phyloP scores from a whole-genome alignment of 2,329 filamentous ascomycete genomes.

The Ophiosphaerella korrae region DNA sequence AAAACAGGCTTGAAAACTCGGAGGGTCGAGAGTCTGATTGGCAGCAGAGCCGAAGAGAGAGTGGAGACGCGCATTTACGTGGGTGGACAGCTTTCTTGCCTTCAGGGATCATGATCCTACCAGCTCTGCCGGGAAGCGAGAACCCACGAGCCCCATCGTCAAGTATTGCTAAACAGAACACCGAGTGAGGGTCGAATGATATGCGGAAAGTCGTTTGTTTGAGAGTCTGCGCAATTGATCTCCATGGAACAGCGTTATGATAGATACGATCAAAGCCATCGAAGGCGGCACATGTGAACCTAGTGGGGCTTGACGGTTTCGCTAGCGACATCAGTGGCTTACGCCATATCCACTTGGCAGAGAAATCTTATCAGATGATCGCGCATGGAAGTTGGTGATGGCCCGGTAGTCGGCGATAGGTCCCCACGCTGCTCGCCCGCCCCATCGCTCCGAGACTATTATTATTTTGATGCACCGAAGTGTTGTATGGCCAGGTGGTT shows the following conservation, averaged over 20 bases:
- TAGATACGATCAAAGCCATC: too few relatives aligned
- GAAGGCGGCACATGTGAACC: neutral
- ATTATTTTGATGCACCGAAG: too few relatives aligned
- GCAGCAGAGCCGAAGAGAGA: neutral
- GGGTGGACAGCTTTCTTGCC: neutral
- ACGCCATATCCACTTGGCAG: neutral
- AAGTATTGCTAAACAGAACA: too few relatives aligned
- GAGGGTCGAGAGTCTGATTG: neutral
- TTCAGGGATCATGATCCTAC: neutral
- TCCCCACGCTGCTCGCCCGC: too few relatives aligned
- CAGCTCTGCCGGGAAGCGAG: neutral
- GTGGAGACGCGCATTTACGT: neutral
- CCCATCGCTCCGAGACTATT: too few relatives aligned
- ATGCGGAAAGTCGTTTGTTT: too few relatives aligned
- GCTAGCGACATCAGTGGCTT: neutral
- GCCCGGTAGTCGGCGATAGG: neutral
- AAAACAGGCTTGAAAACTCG: neutral
- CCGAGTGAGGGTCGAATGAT: too few relatives aligned
- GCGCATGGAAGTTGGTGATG: slow-evolving; percentile 4
- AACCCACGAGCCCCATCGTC: neutral
- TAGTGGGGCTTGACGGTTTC: neutral
- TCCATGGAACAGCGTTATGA: too few relatives aligned
- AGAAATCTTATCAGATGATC: slow-evolving; percentile 8
- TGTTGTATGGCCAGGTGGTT: too few relatives aligned
- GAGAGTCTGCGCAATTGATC: too few relatives aligned